A percentile compares a stretch with the other conserved stretches of the same genome.
phyloP scores from a whole-genome alignment of 139 green algal species.

The Micractinium sp. region DNA sequence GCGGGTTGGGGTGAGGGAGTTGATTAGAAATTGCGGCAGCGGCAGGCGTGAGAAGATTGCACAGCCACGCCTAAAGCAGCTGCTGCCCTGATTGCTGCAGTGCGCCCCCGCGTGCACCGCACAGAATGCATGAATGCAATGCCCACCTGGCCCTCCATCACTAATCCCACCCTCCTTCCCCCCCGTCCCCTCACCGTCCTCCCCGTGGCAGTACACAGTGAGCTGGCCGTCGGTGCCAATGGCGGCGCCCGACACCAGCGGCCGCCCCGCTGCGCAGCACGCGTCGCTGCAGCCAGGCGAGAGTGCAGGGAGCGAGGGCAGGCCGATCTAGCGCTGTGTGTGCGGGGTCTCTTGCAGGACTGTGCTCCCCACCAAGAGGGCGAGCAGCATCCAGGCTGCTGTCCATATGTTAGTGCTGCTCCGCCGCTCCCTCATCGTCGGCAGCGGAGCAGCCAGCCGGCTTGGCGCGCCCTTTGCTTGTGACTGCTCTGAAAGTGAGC shows the following conservation, averaged over 20 bases:
- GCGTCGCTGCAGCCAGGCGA: conserved; percentile 67
- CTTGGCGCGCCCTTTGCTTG: background rate
- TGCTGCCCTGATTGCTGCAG: background rate
- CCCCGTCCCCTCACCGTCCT: conserved; percentile 50
- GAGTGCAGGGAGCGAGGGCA: background rate
- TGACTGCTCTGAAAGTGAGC: too few species aligned
- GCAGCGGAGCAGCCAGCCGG: background rate
- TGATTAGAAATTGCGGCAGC: background rate
- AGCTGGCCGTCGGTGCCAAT: conserved; percentile 94
- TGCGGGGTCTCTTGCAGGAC: too few species aligned
- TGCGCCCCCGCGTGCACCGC: too few species aligned
- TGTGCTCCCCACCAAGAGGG: too few species aligned
- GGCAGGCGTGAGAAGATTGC: background rate
- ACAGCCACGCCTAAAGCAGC: background rate
- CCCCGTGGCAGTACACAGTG: conserved; percentile 87
- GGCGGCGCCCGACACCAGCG: conserved; percentile 91
- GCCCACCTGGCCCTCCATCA: background rate
- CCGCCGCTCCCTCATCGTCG: background rate
- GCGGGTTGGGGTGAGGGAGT: background rate
- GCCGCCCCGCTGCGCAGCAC: conserved; percentile 70
- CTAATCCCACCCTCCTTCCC: background rate
- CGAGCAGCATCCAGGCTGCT: background rate
- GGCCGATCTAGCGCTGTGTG: background rate
- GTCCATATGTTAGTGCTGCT: background rate
- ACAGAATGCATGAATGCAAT: background rate